Evolutionary conservation across 2,329 filamentous ascomycete genomes (phyloP).

Genomic region (Apiospora marii): DNA sequence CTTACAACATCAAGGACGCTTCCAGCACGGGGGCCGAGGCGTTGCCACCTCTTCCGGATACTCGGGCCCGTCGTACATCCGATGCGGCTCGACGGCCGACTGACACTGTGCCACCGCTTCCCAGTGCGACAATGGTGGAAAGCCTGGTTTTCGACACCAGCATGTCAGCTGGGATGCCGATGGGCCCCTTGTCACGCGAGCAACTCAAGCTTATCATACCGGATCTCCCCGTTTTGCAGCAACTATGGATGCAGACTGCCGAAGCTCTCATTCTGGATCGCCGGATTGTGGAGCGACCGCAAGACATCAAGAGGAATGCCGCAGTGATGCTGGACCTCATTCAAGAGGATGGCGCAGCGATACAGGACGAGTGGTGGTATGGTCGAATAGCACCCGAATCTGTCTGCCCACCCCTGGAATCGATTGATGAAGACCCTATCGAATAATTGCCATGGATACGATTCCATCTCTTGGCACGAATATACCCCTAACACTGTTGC

Average conservation of each 20-base stretch:
- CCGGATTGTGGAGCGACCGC: constrained; percentile 62
- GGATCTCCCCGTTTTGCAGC: constrained; percentile 65
- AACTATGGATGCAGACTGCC: constrained; percentile 69
- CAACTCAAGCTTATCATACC: constrained; percentile 58
- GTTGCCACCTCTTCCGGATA: constrained; percentile 25
- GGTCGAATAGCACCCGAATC: constrained; percentile 61
- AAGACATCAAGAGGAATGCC: constrained; percentile 70
- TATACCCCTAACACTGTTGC: neutral
- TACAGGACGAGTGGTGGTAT: constrained; percentile 71
- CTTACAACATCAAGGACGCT: constrained; percentile 44
- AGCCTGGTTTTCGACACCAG: constrained; percentile 66
- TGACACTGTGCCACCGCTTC: constrained; percentile 34
- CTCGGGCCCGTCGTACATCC: constrained; percentile 40
- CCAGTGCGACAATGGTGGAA: constrained; percentile 34
- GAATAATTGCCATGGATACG: constrained; percentile 38
- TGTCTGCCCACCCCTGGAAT: constrained; percentile 59
- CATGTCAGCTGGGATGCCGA: constrained; percentile 67
- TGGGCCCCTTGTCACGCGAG: constrained; percentile 61
- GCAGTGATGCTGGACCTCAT: constrained; percentile 71
- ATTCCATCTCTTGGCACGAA: neutral
- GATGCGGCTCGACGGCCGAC: constrained; percentile 39
- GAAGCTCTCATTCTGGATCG: constrained; percentile 68
- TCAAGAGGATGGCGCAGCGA: constrained; percentile 64
- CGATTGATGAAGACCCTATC: constrained; percentile 60
- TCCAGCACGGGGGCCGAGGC: neutral